Conservation (phyloP, 495 filamentous ascomycete genomes). For the Platismatia glauca region DNA sequence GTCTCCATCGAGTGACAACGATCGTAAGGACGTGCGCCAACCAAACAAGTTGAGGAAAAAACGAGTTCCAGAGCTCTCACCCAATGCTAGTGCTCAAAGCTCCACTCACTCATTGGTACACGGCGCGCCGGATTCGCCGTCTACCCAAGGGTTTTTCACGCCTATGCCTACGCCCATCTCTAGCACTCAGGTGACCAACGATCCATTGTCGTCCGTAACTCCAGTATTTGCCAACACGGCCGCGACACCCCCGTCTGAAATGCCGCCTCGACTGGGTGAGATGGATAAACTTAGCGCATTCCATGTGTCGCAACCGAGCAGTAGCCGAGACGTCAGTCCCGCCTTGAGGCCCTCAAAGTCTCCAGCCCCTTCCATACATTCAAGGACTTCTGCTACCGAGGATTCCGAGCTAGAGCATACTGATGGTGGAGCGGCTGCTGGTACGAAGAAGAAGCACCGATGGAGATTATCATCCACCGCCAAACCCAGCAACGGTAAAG, state of each 20-base stretch:
- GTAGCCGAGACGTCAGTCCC: slow-evolving; percentile 16
- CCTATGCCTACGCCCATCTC: slow-evolving; percentile 21
- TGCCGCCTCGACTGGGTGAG: slow-evolving; percentile 24
- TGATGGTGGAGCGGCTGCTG: slow-evolving; percentile 47
- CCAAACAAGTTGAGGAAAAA: slow-evolving; percentile 85
- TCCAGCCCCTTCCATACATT: slow-evolving; percentile 59
- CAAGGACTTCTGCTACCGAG: slow-evolving; percentile 62
- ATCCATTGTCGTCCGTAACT: slow-evolving; percentile 22
- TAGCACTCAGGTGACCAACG: slow-evolving; percentile 19
- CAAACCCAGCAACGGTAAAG: slow-evolving; percentile 47
- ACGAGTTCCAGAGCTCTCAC: slow-evolving; percentile 56
- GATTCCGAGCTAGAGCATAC: slow-evolving; percentile 65
- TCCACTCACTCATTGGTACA: slow-evolving; percentile 63
- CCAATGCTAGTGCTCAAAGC: slow-evolving; percentile 73
- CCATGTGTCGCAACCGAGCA: slow-evolving; percentile 19
- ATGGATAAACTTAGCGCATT: slow-evolving; percentile 21
- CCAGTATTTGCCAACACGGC: slow-evolving; percentile 17
- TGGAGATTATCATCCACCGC: slow-evolving; percentile 62
- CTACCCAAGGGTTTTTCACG: slow-evolving; percentile 23
- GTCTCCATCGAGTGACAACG: slow-evolving; percentile 50
- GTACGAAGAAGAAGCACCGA: slow-evolving; percentile 54
- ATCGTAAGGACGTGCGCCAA: slow-evolving; percentile 50
- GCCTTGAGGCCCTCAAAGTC: slow-evolving; percentile 51
- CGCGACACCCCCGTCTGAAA: slow-evolving; percentile 23
- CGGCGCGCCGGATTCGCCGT: slow-evolving; percentile 30